Conservation (phyloP, 306 rosid species). For the Psophocarpus tetragonolobus region DNA sequence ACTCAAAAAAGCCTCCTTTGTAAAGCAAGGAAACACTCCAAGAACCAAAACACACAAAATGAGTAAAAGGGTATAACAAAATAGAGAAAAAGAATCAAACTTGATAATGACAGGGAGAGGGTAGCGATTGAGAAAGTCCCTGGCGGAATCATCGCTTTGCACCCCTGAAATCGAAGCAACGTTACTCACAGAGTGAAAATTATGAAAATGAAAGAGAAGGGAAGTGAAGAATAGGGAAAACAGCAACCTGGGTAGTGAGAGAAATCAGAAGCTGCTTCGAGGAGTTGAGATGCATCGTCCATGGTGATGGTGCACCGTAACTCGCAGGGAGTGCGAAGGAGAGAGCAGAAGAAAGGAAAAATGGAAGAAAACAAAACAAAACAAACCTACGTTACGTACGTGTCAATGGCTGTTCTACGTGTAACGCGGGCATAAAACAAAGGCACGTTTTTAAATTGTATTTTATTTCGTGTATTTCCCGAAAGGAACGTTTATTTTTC, state of each 20-base stretch:
- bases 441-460: too few relatives aligned
- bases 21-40: neutral
- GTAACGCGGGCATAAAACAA: constrained; percentile 7
- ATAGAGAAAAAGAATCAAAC: constrained; percentile 35
- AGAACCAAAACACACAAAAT: neutral
- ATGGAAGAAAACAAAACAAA: too few relatives aligned
- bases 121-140: constrained; percentile 67
- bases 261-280: constrained; percentile 72
- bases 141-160: constrained; percentile 64
- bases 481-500: too few relatives aligned
- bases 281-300: constrained; percentile 63
- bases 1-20: neutral
- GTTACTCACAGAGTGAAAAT: neutral
- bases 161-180: constrained; percentile 54
- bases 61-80: neutral
- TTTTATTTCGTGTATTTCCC: too few relatives aligned
- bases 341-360: neutral
- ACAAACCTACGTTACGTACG: neutral
- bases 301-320: too few relatives aligned
- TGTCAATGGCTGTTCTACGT: constrained; percentile 40
- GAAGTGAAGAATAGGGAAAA: neutral
- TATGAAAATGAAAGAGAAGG: neutral
- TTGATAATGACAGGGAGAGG: constrained; percentile 74
- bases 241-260: constrained; percentile 61
- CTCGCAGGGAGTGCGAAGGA: neutral